phyloP scores from a whole-genome alignment of 108 stramenopile genomes.

The Skeletonema menzelii region DNA sequence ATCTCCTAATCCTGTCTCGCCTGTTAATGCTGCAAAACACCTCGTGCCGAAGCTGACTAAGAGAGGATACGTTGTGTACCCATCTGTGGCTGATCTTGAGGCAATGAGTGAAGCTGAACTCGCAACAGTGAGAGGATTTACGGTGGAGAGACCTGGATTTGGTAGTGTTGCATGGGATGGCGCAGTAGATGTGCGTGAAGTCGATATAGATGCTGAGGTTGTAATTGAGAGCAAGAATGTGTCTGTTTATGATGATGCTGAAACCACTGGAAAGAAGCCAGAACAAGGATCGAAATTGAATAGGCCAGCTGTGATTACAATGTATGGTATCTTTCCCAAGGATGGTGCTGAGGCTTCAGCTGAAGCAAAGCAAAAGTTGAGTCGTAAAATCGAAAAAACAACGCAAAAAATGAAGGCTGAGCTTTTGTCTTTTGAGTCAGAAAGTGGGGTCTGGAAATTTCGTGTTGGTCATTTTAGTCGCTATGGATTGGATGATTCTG shows the following conservation, averaged over 20 bases:
- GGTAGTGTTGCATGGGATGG: conserved; percentile 94
- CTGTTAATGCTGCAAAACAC: conserved; percentile 2
- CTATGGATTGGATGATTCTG: conserved; percentile 84
- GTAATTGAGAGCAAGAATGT: conserved; percentile 82
- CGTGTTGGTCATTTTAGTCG: conserved; percentile 93
- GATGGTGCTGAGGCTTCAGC: conserved; percentile 52
- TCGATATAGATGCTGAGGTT: conserved; percentile 80
- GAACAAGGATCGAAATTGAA: conserved; percentile 83
- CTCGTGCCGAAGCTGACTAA: conserved; percentile 78
- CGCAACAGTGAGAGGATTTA: conserved; percentile 82
- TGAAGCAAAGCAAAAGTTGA: conserved; percentile 63
- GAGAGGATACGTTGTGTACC: conserved; percentile 79
- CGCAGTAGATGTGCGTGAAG: conserved; percentile 87
- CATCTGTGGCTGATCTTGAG: conserved; percentile 61
- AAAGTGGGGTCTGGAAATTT: conserved; percentile 86
- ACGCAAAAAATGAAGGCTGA: conserved; percentile 83
- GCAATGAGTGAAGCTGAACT: conserved; percentile 86
- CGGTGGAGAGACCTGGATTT: conserved; percentile 64
- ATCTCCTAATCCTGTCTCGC: conserved; percentile 16
- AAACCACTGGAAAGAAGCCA: conserved; percentile 76
- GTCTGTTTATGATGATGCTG: conserved; percentile 84
- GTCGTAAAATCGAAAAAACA: conserved; percentile 55
- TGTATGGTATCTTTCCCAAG: conserved; percentile 73
- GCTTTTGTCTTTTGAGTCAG: conserved; percentile 77
- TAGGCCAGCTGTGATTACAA: conserved; percentile 87